Percentiles rank a stretch among this genome's conserved stretches.
These are phyloP conservation scores for Penicillium brasilianum DNA, from an alignment of 2,329 filamentous ascomycete species.

Conservation along the genomic window DNA sequence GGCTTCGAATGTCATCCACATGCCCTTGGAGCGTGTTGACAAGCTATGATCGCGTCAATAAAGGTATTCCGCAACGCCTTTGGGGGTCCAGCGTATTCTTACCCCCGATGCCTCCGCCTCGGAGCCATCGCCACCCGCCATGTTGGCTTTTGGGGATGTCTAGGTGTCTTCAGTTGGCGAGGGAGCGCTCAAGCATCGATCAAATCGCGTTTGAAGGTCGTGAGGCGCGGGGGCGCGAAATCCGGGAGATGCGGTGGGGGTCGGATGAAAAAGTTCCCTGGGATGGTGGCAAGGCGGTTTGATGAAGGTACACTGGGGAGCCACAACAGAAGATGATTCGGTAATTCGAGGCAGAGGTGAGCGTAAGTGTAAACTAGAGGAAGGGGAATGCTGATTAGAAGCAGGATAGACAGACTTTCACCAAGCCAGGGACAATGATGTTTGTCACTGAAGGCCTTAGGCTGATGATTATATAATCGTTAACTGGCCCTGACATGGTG, in stretches of 20 bases:
- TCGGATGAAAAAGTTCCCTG: slow-evolving; percentile 23
- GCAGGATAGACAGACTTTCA: not conserved
- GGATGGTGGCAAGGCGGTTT: slow-evolving; percentile 9
- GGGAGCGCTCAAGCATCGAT: slow-evolving; percentile 9
- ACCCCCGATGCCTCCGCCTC: slow-evolving; percentile 39
- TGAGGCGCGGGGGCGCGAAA: slow-evolving; percentile 24
- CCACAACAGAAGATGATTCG: not conserved
- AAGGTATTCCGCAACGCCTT: not conserved
- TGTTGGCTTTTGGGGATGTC: slow-evolving; percentile 6
- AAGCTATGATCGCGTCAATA: slow-evolving; percentile 38
- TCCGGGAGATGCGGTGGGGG: slow-evolving; percentile 27
- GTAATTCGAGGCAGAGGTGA: not conserved
- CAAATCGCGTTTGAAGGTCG: slow-evolving; percentile 14
- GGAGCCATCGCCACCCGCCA: slow-evolving; percentile 20
- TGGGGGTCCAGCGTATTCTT: slow-evolving; percentile 19
- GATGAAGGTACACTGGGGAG: not conserved
- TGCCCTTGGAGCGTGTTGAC: slow-evolving; percentile 56
- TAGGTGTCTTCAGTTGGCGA: slow-evolving; percentile 10
- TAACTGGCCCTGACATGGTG: not conserved
- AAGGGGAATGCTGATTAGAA: not conserved
- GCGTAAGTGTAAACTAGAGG: not conserved
- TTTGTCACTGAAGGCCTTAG: slow-evolving; percentile 17
- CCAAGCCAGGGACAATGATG: slow-evolving; percentile 5
- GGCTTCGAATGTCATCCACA: slow-evolving; percentile 64
- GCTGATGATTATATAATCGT: slow-evolving; percentile 19